Conservation (phyloP, 768 basidiomycete genomes). For the Mycena haematopus region DNA sequence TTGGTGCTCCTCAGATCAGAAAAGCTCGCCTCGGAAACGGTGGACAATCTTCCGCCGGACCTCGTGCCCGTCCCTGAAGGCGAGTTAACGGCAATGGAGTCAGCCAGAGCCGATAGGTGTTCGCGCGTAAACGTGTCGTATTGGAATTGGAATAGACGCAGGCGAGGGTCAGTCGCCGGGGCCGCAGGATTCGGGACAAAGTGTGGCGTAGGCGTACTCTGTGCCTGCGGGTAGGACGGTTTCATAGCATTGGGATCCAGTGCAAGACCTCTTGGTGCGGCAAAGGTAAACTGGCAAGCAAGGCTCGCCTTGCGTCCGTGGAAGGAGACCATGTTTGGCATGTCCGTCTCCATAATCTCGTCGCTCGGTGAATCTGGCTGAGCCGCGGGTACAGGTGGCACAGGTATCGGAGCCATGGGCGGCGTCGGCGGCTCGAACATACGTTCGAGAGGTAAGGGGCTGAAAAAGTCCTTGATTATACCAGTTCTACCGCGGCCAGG, state of each 20-base stretch:
- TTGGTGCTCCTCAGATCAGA: conserved; percentile 77
- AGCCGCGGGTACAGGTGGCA: conserved; percentile 28
- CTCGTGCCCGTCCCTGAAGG: conserved; percentile 64
- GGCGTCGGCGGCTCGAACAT: conserved; percentile 97
- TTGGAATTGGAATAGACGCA: conserved; percentile 89
- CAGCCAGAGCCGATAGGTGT: conserved; percentile 92
- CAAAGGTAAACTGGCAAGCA: conserved; percentile 77
- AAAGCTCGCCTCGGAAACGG: conserved; percentile 53
- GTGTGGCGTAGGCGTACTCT: conserved; percentile 63
- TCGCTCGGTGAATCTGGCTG: conserved; percentile 37
- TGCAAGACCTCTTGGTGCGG: conserved; percentile 53
- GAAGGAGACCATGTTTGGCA: conserved; percentile 54
- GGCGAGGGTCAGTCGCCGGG: conserved; percentile 69
- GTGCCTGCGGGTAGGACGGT: conserved; percentile 55
- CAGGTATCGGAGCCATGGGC: conserved; percentile 43
- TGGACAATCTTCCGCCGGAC: conserved; percentile 51
- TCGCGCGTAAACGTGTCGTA: conserved; percentile 97
- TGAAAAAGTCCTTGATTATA: conserved; percentile 85
- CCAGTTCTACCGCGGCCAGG: conserved; percentile 66
- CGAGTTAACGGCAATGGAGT: conserved; percentile 87
- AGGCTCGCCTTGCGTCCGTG: conserved; percentile 53
- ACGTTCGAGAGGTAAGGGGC: conserved; percentile 81
- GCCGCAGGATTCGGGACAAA: conserved; percentile 37
- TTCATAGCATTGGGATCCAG: conserved; percentile 37
- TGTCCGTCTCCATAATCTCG: conserved; percentile 56